These are phyloP conservation scores for Malbranchea zuffiana DNA, from an alignment of 2,329 filamentous ascomycete genomes.

Conservation along the genomic window DNA sequence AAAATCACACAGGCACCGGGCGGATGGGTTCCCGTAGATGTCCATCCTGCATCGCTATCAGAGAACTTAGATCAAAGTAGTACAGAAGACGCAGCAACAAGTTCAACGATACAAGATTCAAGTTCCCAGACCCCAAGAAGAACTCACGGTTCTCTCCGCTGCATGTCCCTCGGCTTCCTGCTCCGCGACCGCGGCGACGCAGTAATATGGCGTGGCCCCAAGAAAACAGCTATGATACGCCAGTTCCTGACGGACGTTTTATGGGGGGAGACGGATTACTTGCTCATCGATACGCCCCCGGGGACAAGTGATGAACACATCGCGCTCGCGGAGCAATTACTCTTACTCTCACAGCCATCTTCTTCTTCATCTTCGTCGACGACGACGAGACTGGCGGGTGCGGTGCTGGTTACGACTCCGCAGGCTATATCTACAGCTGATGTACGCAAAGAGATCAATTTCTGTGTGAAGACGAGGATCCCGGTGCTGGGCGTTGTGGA, in stretches of 20 bases:
- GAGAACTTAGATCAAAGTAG: background rate
- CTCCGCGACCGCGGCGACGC: conserved; percentile 74
- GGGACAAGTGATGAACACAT: conserved; percentile 97
- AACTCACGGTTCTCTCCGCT: conserved; percentile 38
- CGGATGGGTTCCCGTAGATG: conserved; percentile 82
- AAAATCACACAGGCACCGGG: conserved; percentile 87
- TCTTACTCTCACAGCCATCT: conserved; percentile 31
- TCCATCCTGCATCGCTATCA: conserved; percentile 48
- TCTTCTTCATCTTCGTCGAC: conserved; percentile 9
- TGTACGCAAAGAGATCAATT: conserved; percentile 89
- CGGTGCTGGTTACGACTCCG: conserved; percentile 90
- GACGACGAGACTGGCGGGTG: conserved; percentile 61
- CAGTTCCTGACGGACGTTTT: conserved; percentile 89
- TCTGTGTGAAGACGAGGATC: conserved; percentile 74
- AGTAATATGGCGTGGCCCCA: conserved; percentile 93
- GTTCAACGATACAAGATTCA: too few relatives aligned
- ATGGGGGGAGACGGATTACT: conserved; percentile 78
- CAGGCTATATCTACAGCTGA: conserved; percentile 90
- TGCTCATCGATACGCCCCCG: conserved; percentile 90
- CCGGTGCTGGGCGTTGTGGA: conserved; percentile 80
- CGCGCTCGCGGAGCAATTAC: conserved; percentile 75
- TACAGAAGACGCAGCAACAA: too few relatives aligned
- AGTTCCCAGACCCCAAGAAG: conserved; percentile 7
- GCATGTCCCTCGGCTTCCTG: conserved; percentile 90
- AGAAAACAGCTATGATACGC: conserved; percentile 97